Conservation (phyloP, 179 eudicot genomes). For the Silene coronaria region DNA sequence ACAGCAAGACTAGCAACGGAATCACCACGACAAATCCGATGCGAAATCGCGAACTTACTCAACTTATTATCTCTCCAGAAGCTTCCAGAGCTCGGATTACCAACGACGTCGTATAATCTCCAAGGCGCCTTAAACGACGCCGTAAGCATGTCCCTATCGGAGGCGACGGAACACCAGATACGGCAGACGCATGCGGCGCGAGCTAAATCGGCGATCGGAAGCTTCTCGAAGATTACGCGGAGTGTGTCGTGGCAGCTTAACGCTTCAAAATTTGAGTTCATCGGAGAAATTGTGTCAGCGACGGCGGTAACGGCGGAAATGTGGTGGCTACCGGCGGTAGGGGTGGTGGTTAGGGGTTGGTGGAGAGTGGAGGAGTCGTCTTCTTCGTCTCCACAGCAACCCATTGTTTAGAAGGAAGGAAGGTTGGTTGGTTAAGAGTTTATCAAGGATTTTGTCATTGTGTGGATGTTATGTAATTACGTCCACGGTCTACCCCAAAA, state of each 20-base stretch:
- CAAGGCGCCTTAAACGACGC: slow-evolving; percentile 67
- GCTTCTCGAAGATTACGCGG: slow-evolving; percentile 54
- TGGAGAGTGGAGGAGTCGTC: slow-evolving; percentile 2
- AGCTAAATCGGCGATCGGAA: slow-evolving; percentile 57
- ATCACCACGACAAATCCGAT: slow-evolving; percentile 53
- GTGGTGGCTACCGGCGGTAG: slow-evolving; percentile 15
- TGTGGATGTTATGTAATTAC: background rate
- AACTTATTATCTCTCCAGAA: slow-evolving; percentile 78
- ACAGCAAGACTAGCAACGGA: slow-evolving; percentile 79
- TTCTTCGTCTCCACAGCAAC: slow-evolving; percentile 26
- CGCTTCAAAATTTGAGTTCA: slow-evolving; percentile 49
- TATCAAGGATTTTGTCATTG: background rate
- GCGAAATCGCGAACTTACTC: slow-evolving; percentile 73
- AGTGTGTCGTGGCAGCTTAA: slow-evolving; percentile 54
- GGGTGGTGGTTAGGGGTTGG: slow-evolving; percentile 18
- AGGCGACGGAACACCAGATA: slow-evolving; percentile 56
- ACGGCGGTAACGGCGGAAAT: background rate
- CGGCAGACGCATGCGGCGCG: slow-evolving; percentile 74
- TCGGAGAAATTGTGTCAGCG: slow-evolving; percentile 33
- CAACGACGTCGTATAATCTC: slow-evolving; percentile 60
- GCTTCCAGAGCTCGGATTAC: slow-evolving; percentile 60
- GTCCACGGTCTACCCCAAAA: background rate
- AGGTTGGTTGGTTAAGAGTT: background rate
- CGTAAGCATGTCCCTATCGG: slow-evolving; percentile 58
- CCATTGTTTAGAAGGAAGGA: slow-evolving; percentile 12